Conservation (phyloP, 108 stramenopile species). For the Schizochytrium sp. region DNA sequence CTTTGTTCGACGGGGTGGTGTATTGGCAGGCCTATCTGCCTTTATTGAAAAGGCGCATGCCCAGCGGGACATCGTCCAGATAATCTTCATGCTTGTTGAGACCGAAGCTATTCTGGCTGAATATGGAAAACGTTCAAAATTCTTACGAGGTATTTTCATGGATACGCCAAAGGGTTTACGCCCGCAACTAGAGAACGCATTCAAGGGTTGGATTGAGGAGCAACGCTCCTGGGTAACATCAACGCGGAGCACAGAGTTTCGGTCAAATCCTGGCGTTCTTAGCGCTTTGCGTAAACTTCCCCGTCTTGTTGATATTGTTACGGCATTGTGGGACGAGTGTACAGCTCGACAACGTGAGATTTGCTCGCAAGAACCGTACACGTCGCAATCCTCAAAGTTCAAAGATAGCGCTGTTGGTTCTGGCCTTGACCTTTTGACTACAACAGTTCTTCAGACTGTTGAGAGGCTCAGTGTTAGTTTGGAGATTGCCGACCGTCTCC, state of each 20-base stretch:
- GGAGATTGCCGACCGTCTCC: constrained; percentile 4
- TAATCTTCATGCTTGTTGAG: constrained; percentile 18
- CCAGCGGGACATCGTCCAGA: constrained; percentile 48
- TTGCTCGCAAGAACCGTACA: not conserved
- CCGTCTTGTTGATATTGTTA: constrained; percentile 7
- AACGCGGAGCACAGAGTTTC: not conserved
- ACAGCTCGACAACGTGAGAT: not conserved
- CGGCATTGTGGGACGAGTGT: constrained; percentile 9
- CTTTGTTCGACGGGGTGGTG: not conserved
- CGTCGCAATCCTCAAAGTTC: not conserved
- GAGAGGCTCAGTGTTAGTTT: not conserved
- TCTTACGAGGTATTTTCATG: not conserved
- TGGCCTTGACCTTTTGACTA: not conserved
- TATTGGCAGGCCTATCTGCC: not conserved
- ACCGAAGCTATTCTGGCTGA: not conserved
- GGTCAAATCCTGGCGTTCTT: not conserved
- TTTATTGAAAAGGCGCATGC: not conserved
- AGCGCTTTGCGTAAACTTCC: not conserved
- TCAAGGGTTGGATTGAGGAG: not conserved
- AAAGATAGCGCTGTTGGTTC: not conserved
- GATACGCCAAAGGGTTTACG: not conserved
- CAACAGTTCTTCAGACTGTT: not conserved
- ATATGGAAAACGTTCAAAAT: constrained; percentile 20
- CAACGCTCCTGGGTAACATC: constrained; percentile 5
- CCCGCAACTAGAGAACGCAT: not conserved